Evolutionary conservation across 2,329 filamentous ascomycete genomes (phyloP).

Genomic region (Trichoderma sp.): DNA sequence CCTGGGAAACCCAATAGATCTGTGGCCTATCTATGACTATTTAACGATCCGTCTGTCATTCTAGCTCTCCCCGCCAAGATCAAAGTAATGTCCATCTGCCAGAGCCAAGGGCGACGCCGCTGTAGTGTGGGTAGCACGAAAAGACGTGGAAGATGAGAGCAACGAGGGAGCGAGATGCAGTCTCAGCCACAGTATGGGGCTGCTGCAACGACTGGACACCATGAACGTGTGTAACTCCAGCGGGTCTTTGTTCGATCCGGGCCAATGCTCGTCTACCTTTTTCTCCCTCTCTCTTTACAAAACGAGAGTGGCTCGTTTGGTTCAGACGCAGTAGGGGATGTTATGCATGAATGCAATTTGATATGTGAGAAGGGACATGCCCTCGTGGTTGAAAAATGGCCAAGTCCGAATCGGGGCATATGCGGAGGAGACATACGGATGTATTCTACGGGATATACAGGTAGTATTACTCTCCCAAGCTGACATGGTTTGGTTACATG

Average conservation of each 20-base stretch:
- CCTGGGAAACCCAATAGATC: not conserved
- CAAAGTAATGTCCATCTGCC: not conserved
- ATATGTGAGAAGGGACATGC: not conserved
- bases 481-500: not conserved
- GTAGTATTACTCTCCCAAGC: not conserved
- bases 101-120: not conserved
- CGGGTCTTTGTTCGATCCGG: not conserved
- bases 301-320: not conserved
- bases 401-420: not conserved
- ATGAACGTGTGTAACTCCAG: not conserved
- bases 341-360: not conserved
- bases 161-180: not conserved
- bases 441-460: not conserved
- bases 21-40: not conserved
- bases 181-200: not conserved
- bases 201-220: not conserved
- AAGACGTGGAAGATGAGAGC: not conserved
- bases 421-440: not conserved
- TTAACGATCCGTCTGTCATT: not conserved
- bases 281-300: not conserved
- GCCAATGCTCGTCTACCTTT: not conserved
- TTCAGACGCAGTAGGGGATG: not conserved
- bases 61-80: not conserved
- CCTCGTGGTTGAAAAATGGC: not conserved
- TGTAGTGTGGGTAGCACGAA: not conserved